Evolutionary conservation across 2,329 filamentous ascomycete genomes (phyloP).

Genomic region (Diaporthe nobilis): DNA sequence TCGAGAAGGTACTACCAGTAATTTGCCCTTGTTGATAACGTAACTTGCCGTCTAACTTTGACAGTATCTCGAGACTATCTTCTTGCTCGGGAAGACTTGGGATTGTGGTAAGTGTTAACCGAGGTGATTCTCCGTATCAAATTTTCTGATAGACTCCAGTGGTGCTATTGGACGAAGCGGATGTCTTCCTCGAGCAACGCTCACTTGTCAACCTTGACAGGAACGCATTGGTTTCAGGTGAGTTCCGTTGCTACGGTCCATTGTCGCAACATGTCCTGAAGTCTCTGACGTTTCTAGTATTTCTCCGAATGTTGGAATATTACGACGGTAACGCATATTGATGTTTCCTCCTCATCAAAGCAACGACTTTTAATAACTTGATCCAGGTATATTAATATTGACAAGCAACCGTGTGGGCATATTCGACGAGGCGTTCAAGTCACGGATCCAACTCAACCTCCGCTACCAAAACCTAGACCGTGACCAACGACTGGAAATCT

Average conservation of each 20-base stretch:
- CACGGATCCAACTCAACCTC: neutral
- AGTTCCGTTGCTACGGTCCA: neutral
- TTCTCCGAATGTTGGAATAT: neutral
- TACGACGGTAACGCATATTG: neutral
- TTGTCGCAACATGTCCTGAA: neutral
- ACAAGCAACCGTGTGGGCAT: constrained; percentile 11
- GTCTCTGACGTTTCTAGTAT: neutral
- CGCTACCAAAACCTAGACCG: neutral
- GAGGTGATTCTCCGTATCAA: too few species aligned
- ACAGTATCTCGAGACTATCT: neutral
- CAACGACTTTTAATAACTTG: neutral
- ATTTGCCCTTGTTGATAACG: neutral
- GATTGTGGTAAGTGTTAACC: neutral
- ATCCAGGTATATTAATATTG: neutral
- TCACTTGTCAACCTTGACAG: neutral
- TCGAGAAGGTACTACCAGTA: neutral
- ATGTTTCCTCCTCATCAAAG: accelerated
- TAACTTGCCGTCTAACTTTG: neutral
- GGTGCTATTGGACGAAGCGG: constrained; percentile 2
- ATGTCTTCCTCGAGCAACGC: neutral
- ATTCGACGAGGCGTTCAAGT: neutral
- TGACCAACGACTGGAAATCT: neutral
- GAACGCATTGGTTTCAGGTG: neutral
- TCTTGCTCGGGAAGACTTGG: neutral
- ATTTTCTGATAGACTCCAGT: neutral